Evolutionary conservation across 2,329 filamentous ascomycete genomes (phyloP), one percentile per base, ranked within the genome.

Genomic region (Arthrobotrys megalospora): DNA sequence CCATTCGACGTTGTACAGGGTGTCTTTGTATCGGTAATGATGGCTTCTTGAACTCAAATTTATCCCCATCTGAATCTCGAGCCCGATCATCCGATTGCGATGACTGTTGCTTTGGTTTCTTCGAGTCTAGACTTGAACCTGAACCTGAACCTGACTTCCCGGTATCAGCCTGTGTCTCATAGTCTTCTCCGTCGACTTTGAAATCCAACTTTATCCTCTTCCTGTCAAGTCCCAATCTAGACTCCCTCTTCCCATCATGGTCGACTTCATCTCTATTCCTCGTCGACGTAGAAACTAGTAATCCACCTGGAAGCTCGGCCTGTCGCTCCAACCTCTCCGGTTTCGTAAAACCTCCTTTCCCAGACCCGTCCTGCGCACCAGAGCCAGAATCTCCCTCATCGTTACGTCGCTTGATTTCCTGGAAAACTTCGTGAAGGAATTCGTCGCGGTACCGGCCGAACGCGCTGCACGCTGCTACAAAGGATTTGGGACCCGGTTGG

Each of bases 121-220:
- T 80, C 62, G 71, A 76, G 43, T 73, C 72, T 68, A 63, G 67
- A 78, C 67, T 72, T 72, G 75, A 64, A 77, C 65, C 66, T 62
- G 75, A 64, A 77, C 65, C 66, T 62, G 72, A 66, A 77, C 67
- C 75, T 72, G 75, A 55, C 47, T 78, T 78, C 34, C 63, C 75
- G 50, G 60, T 47, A 52, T 62, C 53, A 67, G 66, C 70, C 36
- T 80, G n/a, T 63, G 76, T 65, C 53, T 34, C 79, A 65, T 79
- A 65, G 64, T 79, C 75, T 19, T 80, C 79, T 45, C 71, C 81
- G 50, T 80, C 81, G 24, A 80, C 80, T 36, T 79, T 81, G 41
- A 82, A 78, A 64, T 82, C 81, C 63, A 82, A 80, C 80, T 82
- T 82, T 67, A 82, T 82, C 77, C 81, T 75, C 69, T 82, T 82